Conservation (phyloP, 352 stramenopile species). For the Phytophthora europaea region DNA sequence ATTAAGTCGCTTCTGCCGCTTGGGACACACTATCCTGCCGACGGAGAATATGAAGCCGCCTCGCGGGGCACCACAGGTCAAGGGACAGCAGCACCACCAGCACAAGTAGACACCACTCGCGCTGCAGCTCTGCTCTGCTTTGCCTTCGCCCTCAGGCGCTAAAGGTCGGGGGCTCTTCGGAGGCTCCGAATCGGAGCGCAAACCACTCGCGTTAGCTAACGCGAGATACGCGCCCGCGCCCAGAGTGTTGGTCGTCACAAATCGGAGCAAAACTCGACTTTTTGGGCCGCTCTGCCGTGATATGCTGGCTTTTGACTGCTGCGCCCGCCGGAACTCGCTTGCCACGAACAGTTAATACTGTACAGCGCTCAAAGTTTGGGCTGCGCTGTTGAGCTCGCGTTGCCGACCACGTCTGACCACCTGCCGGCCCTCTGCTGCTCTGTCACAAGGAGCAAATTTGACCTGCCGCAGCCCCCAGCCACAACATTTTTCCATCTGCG, state of each 20-base stretch:
- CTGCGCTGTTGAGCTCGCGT: neutral
- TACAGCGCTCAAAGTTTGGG: neutral
- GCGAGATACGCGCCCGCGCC: neutral
- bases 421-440: neutral
- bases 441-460: neutral
- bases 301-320: neutral
- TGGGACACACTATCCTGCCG: slow-evolving; percentile 8
- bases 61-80: neutral
- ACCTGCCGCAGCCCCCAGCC: neutral
- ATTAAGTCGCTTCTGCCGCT: slow-evolving; percentile 1
- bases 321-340: neutral
- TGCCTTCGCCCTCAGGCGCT: neutral
- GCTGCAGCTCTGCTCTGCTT: neutral
- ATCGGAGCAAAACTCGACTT: neutral
- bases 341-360: neutral
- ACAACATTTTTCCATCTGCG: slow-evolving; percentile 1
- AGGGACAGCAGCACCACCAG: neutral
- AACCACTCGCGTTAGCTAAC: neutral
- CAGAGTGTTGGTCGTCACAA: neutral
- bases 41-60: neutral
- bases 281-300: neutral
- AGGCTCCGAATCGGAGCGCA: neutral
- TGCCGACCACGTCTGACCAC: neutral
- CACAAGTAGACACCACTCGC: neutral
- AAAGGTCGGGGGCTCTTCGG: too few species aligned